Conservation (phyloP, 306 rosid species). For the Prunus kanzakura region DNA sequence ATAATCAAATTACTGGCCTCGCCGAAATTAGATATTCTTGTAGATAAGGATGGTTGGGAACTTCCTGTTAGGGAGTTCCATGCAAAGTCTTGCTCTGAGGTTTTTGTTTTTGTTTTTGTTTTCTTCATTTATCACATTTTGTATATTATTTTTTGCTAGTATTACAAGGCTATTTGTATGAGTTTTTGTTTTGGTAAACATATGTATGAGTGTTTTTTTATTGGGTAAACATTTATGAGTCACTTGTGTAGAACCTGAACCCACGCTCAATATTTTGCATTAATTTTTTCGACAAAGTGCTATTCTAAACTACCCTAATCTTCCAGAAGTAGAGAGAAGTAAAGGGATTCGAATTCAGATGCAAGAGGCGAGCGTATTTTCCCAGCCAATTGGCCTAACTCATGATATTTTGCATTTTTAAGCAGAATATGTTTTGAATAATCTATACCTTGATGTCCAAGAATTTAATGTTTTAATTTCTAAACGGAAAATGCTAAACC, state of each 20-base stretch:
- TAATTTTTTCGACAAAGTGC: too few species aligned
- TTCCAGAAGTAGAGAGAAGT: too few species aligned
- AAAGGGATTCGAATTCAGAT: too few species aligned
- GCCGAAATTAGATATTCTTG: slow-evolving; percentile 9
- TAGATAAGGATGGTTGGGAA: slow-evolving; percentile 17
- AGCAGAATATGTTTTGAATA: not conserved
- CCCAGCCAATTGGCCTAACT: too few species aligned
- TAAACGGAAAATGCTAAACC: too few species aligned
- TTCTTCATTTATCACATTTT: not conserved
- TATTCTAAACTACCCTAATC: too few species aligned
- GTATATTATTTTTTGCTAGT: not conserved
- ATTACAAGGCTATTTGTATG: not conserved
- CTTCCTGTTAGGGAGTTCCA: not conserved
- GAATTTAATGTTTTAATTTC: too few species aligned
- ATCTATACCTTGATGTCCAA: not conserved
- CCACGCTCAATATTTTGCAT: not conserved
- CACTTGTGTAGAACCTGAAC: not conserved
- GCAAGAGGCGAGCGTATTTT: too few species aligned
- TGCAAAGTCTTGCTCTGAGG: not conserved
- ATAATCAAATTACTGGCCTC: slow-evolving; percentile 1
- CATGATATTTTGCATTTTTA: not conserved
- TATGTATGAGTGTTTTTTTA: too few species aligned
- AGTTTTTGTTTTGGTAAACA: not conserved
- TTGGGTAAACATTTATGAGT: not conserved
- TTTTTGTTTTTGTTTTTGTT: not conserved